Evolutionary conservation across 2,329 filamentous ascomycete species (phyloP), one percentile per base, ranked within the genome.

Genomic region (Alternaria triticimaculans): DNA sequence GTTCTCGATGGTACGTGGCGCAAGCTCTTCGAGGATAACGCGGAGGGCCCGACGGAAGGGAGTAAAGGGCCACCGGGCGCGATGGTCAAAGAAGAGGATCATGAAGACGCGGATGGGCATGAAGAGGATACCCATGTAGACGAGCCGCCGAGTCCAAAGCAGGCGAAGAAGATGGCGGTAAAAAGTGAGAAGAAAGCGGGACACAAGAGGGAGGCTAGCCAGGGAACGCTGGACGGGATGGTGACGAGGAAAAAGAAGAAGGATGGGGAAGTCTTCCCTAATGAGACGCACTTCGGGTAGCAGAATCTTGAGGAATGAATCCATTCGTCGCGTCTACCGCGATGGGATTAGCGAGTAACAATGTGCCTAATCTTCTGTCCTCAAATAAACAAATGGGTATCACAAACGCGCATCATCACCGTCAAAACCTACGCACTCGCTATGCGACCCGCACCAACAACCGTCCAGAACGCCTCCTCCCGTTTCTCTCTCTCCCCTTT

Each of bases 381-480:
- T 53, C 49, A 25, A n/a, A 25, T 33, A 49, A 20, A 33, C 20
- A 18, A 21, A 44, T 6, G 33, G 60, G 60, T 62, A 62, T 62
- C 55, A 59, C 37, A 48, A 53, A 58, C 41, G 23, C 54, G 63
- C 54, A 85, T 65, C 4, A 78, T 80, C 70, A 84, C 82, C 49
- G 76, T 78, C 8, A 25, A 7, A 20, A 23, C 30, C 30, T 62
- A 62, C 10, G 60, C 23, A 48, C 58, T 59, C 25, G 73, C 87
- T 74, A 98, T 96, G 73, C 89, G 89, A 10, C 96, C 96, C 62
- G 96, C 87, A 4, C 95, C 95, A 37, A 98, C 84, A 20, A 97
- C 94, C 82, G 92, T 94, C 96, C 96, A 99, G 81, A 97, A 98
- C 59, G 94, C 94, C 80, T 98, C 82, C 78, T 98, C 96, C 75